Evolutionary conservation across 805 yeast species (phyloP).

Genomic region (Ogataea trehalophila): DNA sequence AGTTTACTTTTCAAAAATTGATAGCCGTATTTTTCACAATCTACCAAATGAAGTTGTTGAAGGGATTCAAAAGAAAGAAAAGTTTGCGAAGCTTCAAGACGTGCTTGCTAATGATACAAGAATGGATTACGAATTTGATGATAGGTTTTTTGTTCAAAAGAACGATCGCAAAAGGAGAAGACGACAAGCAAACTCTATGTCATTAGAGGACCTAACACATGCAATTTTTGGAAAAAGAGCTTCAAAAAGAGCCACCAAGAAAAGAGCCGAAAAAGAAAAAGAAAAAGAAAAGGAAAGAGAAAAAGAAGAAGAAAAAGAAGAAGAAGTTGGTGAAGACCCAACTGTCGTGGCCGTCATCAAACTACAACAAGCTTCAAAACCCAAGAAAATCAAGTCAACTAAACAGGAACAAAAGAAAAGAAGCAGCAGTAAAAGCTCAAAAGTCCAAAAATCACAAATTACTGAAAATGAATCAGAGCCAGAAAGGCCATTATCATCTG

Average conservation of each 20-base stretch:
- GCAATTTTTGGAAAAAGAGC: constrained; percentile 9
- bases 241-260: neutral
- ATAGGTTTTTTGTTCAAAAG: constrained; percentile 1
- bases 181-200: constrained; percentile 2
- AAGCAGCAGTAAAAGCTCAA: neutral
- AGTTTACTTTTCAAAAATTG: constrained; percentile 18
- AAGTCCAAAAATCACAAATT: neutral
- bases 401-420: neutral
- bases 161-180: constrained; percentile 1
- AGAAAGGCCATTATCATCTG: no score
- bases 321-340: neutral
- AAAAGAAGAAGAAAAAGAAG: neutral
- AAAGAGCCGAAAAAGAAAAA: neutral
- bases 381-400: neutral
- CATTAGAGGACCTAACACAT: constrained; percentile 13
- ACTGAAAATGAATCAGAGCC: no score
- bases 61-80: constrained; percentile 1
- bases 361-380: neutral
- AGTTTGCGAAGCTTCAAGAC: constrained; percentile 9
- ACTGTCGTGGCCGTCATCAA: neutral
- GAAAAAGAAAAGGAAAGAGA: no score
- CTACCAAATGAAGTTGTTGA: constrained; percentile 21
- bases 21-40: constrained; percentile 14
- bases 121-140: constrained; percentile 20
- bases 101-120: constrained; percentile 14